These are phyloP conservation scores for Fusarium hainanense DNA, from an alignment of 2,329 filamentous ascomycete species.

Conservation along the genomic window DNA sequence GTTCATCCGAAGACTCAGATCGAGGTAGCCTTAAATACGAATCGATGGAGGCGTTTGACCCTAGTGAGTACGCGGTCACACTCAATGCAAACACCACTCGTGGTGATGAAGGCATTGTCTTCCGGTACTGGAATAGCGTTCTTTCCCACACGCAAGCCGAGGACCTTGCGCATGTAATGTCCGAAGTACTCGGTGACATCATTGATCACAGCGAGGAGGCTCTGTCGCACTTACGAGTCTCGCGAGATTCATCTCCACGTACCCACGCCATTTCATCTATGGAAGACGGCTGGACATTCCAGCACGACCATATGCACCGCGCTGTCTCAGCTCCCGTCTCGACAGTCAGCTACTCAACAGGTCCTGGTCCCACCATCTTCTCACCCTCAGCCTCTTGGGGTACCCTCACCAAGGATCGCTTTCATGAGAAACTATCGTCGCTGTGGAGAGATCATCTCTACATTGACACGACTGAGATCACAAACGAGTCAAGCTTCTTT, in stretches of 20 bases:
- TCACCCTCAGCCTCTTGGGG: slow-evolving; percentile 7
- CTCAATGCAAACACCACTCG: slow-evolving; percentile 46
- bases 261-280: not conserved
- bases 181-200: slow-evolving; percentile 30
- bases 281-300: not conserved
- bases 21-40: slow-evolving; percentile 16
- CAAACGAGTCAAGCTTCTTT: slow-evolving; percentile 31
- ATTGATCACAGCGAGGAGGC: slow-evolving; percentile 31
- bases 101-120: slow-evolving; percentile 39
- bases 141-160: slow-evolving; percentile 34
- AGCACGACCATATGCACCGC: not conserved
- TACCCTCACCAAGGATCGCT: not conserved
- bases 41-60: slow-evolving; percentile 35
- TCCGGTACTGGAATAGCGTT: slow-evolving; percentile 39
- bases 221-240: slow-evolving; percentile 29
- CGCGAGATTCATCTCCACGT: not conserved
- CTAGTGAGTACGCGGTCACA: slow-evolving; percentile 49
- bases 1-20: slow-evolving; percentile 2
- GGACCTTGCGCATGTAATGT: slow-evolving; percentile 29
- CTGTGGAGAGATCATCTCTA: slow-evolving; percentile 29
- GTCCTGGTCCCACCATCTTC: slow-evolving; percentile 6
- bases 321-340: not conserved
- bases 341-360: slow-evolving; percentile 26
- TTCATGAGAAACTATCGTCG: slow-evolving; percentile 25
- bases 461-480: slow-evolving; percentile 1